Conservation (phyloP, 805 yeast species). For the Ogataea philodendri region DNA sequence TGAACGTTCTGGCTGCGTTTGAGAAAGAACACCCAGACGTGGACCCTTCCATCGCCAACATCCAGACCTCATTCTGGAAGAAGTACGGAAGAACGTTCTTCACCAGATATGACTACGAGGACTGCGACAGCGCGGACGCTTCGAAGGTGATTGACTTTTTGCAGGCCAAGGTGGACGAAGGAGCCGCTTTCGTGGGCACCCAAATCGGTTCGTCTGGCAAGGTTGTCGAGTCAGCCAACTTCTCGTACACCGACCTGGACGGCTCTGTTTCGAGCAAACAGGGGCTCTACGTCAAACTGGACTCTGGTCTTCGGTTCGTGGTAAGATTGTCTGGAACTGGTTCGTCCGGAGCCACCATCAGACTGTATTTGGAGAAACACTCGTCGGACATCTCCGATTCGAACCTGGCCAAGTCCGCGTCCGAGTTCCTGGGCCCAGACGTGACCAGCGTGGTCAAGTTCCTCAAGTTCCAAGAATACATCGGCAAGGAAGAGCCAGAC, state of each 20-base stretch:
- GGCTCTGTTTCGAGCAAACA: slow-evolving; percentile 86
- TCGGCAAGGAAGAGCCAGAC: slow-evolving; percentile 85
- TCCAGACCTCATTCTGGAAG: slow-evolving; percentile 84
- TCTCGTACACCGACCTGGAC: slow-evolving; percentile 89
- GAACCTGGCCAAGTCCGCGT: slow-evolving; percentile 47
- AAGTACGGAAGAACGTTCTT: slow-evolving; percentile 96
- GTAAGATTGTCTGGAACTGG: slow-evolving; percentile 96
- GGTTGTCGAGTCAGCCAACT: slow-evolving; percentile 80
- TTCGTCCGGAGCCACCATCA: slow-evolving; percentile 94
- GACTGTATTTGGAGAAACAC: slow-evolving; percentile 87
- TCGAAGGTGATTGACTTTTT: slow-evolving; percentile 58
- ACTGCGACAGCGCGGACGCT: slow-evolving; percentile 76
- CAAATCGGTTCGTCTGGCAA: slow-evolving; percentile 45
- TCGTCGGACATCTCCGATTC: slow-evolving; percentile 55
- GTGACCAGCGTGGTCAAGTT: slow-evolving; percentile 62
- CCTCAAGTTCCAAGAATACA: slow-evolving; percentile 65
- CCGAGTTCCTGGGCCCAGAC: slow-evolving; percentile 64
- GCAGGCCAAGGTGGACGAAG: slow-evolving; percentile 35
- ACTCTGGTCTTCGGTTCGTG: slow-evolving; percentile 79
- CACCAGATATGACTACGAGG: slow-evolving; percentile 92
- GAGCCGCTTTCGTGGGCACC: slow-evolving; percentile 47
- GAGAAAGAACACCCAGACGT: slow-evolving; percentile 49
- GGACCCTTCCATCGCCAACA: slow-evolving; percentile 63
- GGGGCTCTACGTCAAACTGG: slow-evolving; percentile 81
- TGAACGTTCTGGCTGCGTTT: slow-evolving; percentile 87